These are phyloP conservation scores for Lachancea fermentati DNA, from an alignment of 805 yeast species.

Conservation along the genomic window DNA sequence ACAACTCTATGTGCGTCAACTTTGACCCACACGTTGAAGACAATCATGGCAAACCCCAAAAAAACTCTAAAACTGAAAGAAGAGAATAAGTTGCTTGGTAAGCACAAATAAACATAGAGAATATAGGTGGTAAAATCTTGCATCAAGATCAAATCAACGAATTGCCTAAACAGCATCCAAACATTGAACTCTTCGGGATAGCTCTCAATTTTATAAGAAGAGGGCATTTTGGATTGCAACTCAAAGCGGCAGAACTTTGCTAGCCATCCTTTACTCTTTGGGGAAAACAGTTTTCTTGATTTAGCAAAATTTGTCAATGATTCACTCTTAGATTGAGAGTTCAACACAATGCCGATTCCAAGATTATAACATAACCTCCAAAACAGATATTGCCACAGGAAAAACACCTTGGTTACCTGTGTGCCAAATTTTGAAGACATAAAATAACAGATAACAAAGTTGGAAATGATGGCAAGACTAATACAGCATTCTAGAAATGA, in stretches of 20 bases:
- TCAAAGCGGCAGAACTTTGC: constrained; percentile 43
- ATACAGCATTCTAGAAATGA: constrained; percentile 61
- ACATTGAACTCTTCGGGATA: constrained; percentile 74
- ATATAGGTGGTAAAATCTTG: constrained; percentile 75
- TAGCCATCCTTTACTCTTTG: constrained; percentile 29
- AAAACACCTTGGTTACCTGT: constrained; percentile 30
- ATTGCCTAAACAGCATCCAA: constrained; percentile 73
- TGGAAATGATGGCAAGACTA: constrained; percentile 38
- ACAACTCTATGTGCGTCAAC: constrained; percentile 83
- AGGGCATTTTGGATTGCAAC: constrained; percentile 42
- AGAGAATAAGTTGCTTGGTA: constrained; percentile 34
- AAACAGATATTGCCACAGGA: constrained; percentile 53
- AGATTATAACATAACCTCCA: constrained; percentile 75
- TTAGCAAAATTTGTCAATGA: constrained; percentile 49
- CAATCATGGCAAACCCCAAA: constrained; percentile 54
- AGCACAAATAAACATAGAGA: constrained; percentile 48
- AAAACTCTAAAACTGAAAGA: constrained; percentile 42
- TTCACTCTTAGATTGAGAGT: constrained; percentile 57
- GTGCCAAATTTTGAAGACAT: constrained; percentile 20
- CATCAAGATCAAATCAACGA: constrained; percentile 79
- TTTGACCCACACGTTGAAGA: constrained; percentile 80
- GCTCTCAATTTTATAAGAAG: constrained; percentile 31
- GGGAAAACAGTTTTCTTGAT: constrained; percentile 40
- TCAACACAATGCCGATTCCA: constrained; percentile 70
- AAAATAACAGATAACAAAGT: constrained; percentile 31